These are phyloP conservation scores for Pogostemon cablin DNA, from an alignment of 257 asterid genomes.

Conservation along the genomic window DNA sequence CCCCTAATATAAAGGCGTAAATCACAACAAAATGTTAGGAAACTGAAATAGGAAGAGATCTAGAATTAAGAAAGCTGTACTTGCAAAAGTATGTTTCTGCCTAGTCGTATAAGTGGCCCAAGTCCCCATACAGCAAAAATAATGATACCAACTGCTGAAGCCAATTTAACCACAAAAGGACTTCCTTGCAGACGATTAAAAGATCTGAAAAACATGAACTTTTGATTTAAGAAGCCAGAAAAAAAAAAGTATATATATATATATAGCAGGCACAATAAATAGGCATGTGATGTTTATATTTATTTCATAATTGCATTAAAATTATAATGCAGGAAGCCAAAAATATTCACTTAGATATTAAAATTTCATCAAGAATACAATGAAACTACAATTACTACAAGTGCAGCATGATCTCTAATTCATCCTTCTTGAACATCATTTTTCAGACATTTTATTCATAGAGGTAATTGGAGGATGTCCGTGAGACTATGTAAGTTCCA, in stretches of 20 bases:
- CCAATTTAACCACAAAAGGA: conserved; percentile 56
- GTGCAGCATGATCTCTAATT: conserved; percentile 16
- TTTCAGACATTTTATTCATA: conserved; percentile 17
- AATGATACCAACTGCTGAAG: conserved; percentile 76
- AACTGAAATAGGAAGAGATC: conserved; percentile 27
- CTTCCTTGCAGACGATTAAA: conserved; percentile 56
- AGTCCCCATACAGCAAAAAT: conserved; percentile 88
- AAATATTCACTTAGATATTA: not conserved
- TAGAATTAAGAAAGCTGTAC: conserved; percentile 43
- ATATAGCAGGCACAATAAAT: not conserved
- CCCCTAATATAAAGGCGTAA: conserved; percentile 7
- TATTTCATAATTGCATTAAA: conserved; percentile 11
- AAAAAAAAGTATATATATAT: not conserved
- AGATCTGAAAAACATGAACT: conserved; percentile 60
- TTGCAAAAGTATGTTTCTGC: conserved; percentile 63
- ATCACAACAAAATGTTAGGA: conserved; percentile 19
- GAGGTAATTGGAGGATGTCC: not conserved
- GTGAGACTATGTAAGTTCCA: not conserved
- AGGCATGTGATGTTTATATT: conserved; percentile 6
- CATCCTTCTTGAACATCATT: conserved; percentile 23
- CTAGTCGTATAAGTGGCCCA: conserved; percentile 68
- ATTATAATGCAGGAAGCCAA: conserved; percentile 21
- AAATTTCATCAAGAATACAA: conserved; percentile 19
- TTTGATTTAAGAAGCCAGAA: conserved; percentile 25
- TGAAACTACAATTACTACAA: conserved; percentile 8